Conservation (phyloP, 257 asterid species). For the Dorcoceras hygrometricum region DNA sequence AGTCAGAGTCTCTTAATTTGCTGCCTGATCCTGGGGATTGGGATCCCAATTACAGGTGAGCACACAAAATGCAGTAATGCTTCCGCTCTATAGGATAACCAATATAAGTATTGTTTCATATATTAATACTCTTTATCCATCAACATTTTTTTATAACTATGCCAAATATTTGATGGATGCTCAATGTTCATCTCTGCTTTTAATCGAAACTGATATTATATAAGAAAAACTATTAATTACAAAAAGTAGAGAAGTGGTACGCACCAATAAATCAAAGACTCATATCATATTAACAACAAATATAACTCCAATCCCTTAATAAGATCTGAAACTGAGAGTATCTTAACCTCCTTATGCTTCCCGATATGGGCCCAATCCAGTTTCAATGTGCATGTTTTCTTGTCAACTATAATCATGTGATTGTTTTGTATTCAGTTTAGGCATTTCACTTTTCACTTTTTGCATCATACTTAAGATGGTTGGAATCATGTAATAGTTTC, state of each 20-base stretch:
- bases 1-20: slow-evolving; percentile 60
- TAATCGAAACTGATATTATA: too few relatives aligned
- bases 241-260: too few relatives aligned
- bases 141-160: background rate
- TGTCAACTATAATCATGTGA: background rate
- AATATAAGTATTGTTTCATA: background rate
- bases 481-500: background rate
- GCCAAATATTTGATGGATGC: background rate
- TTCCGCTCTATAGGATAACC: background rate
- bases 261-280: too few relatives aligned
- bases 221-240: too few relatives aligned
- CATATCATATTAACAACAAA: too few relatives aligned
- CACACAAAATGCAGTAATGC: slow-evolving; percentile 19
- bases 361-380: too few relatives aligned
- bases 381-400: background rate
- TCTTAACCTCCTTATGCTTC: too few relatives aligned
- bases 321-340: too few relatives aligned
- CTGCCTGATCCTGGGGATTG: slow-evolving; percentile 99
- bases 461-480: too few relatives aligned
- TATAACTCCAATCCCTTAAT: too few relatives aligned
- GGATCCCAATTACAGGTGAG: slow-evolving; percentile 99
- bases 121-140: background rate
- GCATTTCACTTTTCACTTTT: too few relatives aligned
- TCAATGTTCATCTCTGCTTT: background rate
- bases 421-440: too few relatives aligned